Conservation (phyloP, 768 basidiomycete species). For the Leccinellum albellum region DNA sequence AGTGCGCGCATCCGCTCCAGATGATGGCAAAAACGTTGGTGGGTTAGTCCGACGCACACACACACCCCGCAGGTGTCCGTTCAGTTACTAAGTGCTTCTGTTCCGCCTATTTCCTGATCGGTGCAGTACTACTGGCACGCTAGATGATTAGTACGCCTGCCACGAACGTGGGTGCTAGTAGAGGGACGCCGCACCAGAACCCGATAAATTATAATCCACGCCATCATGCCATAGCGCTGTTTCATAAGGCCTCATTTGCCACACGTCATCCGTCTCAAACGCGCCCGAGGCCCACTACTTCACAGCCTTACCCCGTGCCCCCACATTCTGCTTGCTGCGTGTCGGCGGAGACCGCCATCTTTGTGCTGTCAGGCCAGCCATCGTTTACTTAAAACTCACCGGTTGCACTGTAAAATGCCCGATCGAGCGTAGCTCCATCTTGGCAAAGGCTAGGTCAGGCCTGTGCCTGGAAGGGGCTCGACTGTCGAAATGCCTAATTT, state of each 20-base stretch:
- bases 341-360: slow-evolving; percentile 21
- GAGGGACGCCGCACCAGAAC: neutral
- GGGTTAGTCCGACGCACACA: neutral
- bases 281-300: neutral
- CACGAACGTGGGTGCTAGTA: slow-evolving; percentile 3
- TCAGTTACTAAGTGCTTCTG: slow-evolving; percentile 2
- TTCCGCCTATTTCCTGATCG: slow-evolving; percentile 20
- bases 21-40: neutral
- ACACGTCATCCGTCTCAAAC: slow-evolving; percentile 2
- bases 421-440: slow-evolving; percentile 6
- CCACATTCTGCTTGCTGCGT: slow-evolving; percentile 19
- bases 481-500: neutral
- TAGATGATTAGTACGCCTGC: neutral
- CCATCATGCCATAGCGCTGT: neutral
- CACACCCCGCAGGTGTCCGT: slow-evolving; percentile 10
- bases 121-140: slow-evolving; percentile 9
- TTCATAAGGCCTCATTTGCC: slow-evolving; percentile 1
- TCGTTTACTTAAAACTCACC: neutral
- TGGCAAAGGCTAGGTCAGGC: slow-evolving; percentile 5
- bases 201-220: slow-evolving; percentile 8
- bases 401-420: slow-evolving; percentile 1
- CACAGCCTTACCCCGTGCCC: slow-evolving; percentile 28
- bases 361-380: slow-evolving; percentile 19
- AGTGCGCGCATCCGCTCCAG: neutral
- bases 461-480: slow-evolving; percentile 6